Evolutionary conservation across 2,329 filamentous ascomycete genomes (phyloP).

Genomic region (Colletotrichum eremochloae): DNA sequence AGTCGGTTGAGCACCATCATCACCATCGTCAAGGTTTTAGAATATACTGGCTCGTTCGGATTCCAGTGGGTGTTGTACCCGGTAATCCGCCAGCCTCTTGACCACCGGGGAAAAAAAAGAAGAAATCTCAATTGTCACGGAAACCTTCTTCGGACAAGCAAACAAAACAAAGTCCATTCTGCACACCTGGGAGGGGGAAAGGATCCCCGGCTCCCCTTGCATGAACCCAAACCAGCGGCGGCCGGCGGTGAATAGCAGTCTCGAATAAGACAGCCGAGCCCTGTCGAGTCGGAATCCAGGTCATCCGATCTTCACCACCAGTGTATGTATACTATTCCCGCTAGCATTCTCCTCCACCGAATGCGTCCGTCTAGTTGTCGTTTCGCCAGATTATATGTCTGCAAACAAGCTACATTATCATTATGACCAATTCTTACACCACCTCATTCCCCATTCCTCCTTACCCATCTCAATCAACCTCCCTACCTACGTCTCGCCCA

Average conservation of each 20-base stretch:
- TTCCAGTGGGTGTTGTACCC: too few species aligned
- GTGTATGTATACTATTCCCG: too few species aligned
- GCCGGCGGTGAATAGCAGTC: slow-evolving; percentile 36
- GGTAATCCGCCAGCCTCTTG: neutral
- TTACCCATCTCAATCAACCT: too few species aligned
- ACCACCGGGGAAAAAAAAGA: too few species aligned
- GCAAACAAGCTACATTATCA: slow-evolving; percentile 22
- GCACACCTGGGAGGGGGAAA: neutral
- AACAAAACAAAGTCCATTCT: slow-evolving; percentile 7
- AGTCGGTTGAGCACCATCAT: neutral
- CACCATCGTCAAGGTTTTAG: neutral
- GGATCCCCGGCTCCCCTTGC: slow-evolving; percentile 27
- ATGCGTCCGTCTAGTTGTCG: slow-evolving; percentile 2
- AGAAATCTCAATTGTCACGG: slow-evolving; percentile 23
- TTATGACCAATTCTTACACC: slow-evolving; percentile 21
- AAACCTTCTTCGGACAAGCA: neutral
- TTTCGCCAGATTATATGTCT: neutral
- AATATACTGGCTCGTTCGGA: neutral
- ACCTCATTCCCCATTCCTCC: neutral
- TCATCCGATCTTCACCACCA: slow-evolving; percentile 33
- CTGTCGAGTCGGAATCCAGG: slow-evolving; percentile 25
- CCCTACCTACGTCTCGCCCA: neutral
- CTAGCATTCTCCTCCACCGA: neutral
- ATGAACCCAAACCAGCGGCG: slow-evolving; percentile 33
- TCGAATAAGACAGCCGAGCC: slow-evolving; percentile 28